Percentiles rank a stretch among this genome's conserved stretches.
phyloP scores from a whole-genome alignment of 306 rosid genomes.

The Luffa aegyptiaca region DNA sequence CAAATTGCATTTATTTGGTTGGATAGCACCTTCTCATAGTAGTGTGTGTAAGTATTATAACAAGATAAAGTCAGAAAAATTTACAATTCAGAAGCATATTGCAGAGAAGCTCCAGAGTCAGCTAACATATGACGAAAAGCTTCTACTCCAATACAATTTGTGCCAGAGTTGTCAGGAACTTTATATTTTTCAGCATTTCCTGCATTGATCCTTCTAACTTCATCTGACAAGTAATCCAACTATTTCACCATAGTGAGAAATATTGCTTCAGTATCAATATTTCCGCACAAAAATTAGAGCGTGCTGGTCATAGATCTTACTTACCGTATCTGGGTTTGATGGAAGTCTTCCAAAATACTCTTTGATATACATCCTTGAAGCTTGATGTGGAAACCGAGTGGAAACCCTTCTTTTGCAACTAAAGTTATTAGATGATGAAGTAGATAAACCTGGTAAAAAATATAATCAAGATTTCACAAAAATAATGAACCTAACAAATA shows the following conservation, averaged over 20 bases:
- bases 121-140: constrained; percentile 49
- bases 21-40: background rate
- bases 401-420: constrained; percentile 51
- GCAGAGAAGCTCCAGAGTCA: constrained; percentile 49
- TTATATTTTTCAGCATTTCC: constrained; percentile 46
- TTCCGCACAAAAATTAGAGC: constrained; percentile 7
- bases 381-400: constrained; percentile 46
- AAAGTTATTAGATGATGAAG: constrained; percentile 30
- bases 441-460: constrained; percentile 45
- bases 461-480: constrained; percentile 17
- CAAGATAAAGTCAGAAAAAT: constrained; percentile 20
- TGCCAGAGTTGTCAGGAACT: constrained; percentile 39
- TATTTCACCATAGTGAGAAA: constrained; percentile 24
- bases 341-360: constrained; percentile 46
- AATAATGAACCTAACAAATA: constrained; percentile 8
- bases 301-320: constrained; percentile 10
- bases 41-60: background rate
- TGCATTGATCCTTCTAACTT: constrained; percentile 36
- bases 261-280: constrained; percentile 18
- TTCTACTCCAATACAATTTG: constrained; percentile 48
- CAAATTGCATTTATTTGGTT: background rate
- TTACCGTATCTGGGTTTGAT: constrained; percentile 32
- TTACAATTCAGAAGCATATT: constrained; percentile 68
- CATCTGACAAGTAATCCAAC: constrained; percentile 31
- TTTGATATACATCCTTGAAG: constrained; percentile 42